These are phyloP conservation scores for Coniosporium tulheliwenetii DNA, from an alignment of 2,329 filamentous ascomycete genomes.

Conservation along the genomic window DNA sequence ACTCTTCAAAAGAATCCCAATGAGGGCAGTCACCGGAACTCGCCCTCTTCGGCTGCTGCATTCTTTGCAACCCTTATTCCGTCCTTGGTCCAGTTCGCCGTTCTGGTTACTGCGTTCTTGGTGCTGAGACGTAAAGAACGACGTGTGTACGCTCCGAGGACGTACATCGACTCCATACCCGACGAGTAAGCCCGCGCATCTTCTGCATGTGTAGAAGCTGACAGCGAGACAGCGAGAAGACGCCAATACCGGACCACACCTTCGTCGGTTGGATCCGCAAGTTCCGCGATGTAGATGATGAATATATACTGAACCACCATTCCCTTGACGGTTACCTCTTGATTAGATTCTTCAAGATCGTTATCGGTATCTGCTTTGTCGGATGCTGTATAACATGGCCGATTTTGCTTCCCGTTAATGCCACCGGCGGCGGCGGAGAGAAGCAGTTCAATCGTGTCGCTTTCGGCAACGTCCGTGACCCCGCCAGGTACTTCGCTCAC, in stretches of 20 bases:
- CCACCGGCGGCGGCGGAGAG: conserved; percentile 18
- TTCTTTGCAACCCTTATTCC: conserved; percentile 34
- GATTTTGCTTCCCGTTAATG: conserved; percentile 30
- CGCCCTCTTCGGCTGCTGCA: conserved; percentile 25
- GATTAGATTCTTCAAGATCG: conserved; percentile 29
- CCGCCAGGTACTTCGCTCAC: conserved; percentile 28
- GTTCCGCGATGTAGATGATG: conserved; percentile 25
- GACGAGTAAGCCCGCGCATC: conserved; percentile 17
- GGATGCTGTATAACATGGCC: conserved; percentile 29
- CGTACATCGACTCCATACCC: conserved; percentile 8
- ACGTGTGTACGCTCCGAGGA: conserved; percentile 20
- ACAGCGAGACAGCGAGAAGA: conserved; percentile 23
- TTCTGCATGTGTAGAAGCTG: conserved; percentile 14
- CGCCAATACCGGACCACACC: conserved; percentile 21
- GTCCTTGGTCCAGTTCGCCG: conserved; percentile 24
- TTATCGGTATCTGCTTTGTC: conserved; percentile 24
- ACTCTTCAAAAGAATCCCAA: neutral
- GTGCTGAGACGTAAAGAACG: conserved; percentile 26
- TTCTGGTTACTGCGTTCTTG: conserved; percentile 29
- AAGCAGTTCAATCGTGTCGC: conserved; percentile 15
- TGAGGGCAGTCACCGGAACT: neutral
- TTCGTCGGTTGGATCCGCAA: conserved; percentile 33
- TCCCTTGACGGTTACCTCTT: conserved; percentile 33
- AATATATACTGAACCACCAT: conserved; percentile 30
- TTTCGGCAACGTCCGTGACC: conserved; percentile 24